A percentile compares a stretch with the other conserved stretches of the same genome.
phyloP scores from a whole-genome alignment of 768 basidiomycete species.

The Termitomyces titanicus region DNA sequence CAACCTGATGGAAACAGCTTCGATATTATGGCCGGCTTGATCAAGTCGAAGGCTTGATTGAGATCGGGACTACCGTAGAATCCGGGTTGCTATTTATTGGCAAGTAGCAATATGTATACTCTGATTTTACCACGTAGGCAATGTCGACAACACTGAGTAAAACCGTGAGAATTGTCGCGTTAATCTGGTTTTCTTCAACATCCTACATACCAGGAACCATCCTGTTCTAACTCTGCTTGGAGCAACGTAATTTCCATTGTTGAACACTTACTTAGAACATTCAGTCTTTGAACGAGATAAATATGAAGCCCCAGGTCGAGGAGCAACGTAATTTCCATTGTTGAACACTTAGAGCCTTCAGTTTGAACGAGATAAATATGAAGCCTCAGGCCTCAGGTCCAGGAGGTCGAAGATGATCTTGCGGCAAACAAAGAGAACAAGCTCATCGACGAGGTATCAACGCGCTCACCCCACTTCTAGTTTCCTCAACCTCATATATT shows the following conservation, averaged over 20 bases:
- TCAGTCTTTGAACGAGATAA: not conserved
- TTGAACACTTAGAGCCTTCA: not conserved
- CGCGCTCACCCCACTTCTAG: slow-evolving; percentile 10
- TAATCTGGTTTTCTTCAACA: slow-evolving; percentile 12
- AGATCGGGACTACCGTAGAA: no score
- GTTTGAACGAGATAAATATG: slow-evolving; percentile 24
- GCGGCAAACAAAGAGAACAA: slow-evolving; percentile 87
- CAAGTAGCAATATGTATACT: slow-evolving; percentile 17
- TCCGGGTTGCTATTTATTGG: no score
- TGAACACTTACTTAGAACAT: not conserved
- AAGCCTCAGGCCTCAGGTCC: slow-evolving; percentile 43
- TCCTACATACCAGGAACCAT: not conserved
- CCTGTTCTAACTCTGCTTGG: not conserved
- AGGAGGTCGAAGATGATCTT: slow-evolving; percentile 77
- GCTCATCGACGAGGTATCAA: slow-evolving; percentile 75
- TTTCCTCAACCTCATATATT: not conserved
- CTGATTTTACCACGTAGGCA: not conserved
- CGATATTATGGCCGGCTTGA: slow-evolving; percentile 88
- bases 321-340: not conserved
- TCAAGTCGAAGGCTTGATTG: slow-evolving; percentile 46
- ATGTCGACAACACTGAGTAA: slow-evolving; percentile 4
- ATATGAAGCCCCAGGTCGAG: slow-evolving; percentile 52
- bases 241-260: not conserved
- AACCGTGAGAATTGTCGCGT: slow-evolving; percentile 41
- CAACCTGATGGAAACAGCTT: slow-evolving; percentile 98